These are phyloP conservation scores for Leavenworthia alabamica DNA, from an alignment of 345 rosid species.

Conservation along the genomic window DNA sequence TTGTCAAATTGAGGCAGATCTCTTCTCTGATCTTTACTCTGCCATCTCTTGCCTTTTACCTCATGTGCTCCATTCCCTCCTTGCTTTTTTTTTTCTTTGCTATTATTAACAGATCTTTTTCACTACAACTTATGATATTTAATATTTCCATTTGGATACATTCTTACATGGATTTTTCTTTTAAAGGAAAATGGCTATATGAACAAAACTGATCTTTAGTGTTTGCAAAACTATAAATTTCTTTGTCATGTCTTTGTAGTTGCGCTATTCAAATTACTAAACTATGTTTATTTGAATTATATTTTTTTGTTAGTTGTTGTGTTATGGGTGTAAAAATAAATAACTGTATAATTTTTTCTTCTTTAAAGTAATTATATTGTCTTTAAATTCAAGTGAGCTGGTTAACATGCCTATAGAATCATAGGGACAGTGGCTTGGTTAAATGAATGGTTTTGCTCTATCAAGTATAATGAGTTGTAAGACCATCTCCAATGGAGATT, in stretches of 20 bases:
- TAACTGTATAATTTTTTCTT: no score
- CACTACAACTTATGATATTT: not conserved
- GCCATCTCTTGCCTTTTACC: conserved; percentile 30
- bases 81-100: not conserved
- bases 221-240: not conserved
- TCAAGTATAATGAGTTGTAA: not conserved
- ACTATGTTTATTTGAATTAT: not conserved
- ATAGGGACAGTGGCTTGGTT: not conserved
- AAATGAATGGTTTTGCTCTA: not conserved
- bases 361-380: not conserved
- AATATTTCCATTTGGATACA: not conserved
- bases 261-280: not conserved
- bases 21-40: conserved; percentile 31
- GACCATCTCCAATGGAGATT: no score
- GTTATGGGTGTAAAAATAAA: not conserved
- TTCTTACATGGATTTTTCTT: not conserved
- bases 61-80: conserved; percentile 24
- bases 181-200: not conserved
- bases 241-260: not conserved
- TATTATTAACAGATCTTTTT: not conserved
- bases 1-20: conserved; percentile 35
- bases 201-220: not conserved
- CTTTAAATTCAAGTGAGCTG: not conserved
- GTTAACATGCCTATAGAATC: not conserved
- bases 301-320: not conserved